Evolutionary conservation across 331 rosid genomes (phyloP).

Genomic region (Spiraea crenata): DNA sequence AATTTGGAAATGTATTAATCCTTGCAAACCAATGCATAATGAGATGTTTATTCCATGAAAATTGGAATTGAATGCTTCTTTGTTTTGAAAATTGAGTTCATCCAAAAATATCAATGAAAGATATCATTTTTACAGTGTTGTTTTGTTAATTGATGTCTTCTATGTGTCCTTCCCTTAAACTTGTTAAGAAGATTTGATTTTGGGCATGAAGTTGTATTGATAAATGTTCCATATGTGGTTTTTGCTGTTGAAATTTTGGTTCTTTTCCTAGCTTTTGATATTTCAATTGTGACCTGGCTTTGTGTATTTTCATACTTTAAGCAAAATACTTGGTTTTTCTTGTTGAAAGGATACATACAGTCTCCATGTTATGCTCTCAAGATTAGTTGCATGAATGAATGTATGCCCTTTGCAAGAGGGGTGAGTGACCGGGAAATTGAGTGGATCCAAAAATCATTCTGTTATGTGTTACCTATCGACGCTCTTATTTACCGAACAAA

Average conservation of each 20-base stretch:
- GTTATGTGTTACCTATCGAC: neutral
- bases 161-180: neutral
- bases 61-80: neutral
- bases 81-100: neutral
- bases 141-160: neutral
- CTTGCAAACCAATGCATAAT: neutral
- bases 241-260: neutral
- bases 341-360: slow-evolving; percentile 1
- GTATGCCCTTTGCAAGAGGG: neutral
- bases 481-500: slow-evolving; percentile 5
- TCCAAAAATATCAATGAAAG: neutral
- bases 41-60: neutral
- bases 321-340: slow-evolving; percentile 6
- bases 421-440: neutral
- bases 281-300: neutral
- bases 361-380: neutral
- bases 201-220: slow-evolving; percentile 16
- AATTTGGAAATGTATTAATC: neutral
- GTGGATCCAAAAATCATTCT: neutral
- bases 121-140: neutral
- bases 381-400: neutral
- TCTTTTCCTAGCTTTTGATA: neutral
- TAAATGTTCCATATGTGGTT: neutral
- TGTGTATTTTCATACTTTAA: neutral
- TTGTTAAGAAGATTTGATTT: neutral